Percentiles rank a stretch among this genome's conserved stretches.
Evolutionary conservation across 768 basidiomycete species (phyloP).

Genomic region (Mycena kentingensis): DNA sequence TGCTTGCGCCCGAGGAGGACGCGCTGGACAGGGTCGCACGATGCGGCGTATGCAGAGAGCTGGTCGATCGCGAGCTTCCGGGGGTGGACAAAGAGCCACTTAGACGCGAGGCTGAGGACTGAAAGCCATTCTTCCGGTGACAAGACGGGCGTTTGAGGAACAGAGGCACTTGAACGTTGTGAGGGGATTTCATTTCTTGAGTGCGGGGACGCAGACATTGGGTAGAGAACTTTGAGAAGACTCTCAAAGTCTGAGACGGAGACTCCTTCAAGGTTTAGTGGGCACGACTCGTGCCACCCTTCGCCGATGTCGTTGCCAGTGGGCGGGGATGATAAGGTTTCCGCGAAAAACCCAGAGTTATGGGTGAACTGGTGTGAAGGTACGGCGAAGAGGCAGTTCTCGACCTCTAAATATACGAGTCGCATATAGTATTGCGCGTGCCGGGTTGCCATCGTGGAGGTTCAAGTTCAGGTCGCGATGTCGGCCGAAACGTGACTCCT

Average conservation of each 20-base stretch:
- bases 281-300: slow-evolving; percentile 26
- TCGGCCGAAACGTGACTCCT: not conserved
- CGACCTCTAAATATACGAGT: slow-evolving; percentile 26
- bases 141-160: not conserved
- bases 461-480: too few relatives aligned
- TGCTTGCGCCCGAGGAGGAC: slow-evolving; percentile 6
- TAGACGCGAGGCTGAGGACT: slow-evolving; percentile 32
- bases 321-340: slow-evolving; percentile 29
- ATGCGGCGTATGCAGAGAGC: slow-evolving; percentile 6
- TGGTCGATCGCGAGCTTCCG: slow-evolving; percentile 27
- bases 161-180: too few relatives aligned
- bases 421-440: not conserved
- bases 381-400: slow-evolving; percentile 31
- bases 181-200: too few relatives aligned
- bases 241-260: slow-evolving; percentile 26
- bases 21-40: not conserved
- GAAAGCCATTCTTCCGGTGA: slow-evolving; percentile 29
- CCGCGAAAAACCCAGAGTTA: slow-evolving; percentile 29
- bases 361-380: slow-evolving; percentile 29
- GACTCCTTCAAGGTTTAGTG: slow-evolving; percentile 28
- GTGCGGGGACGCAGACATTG: slow-evolving; percentile 22
- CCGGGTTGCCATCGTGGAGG: too few relatives aligned
- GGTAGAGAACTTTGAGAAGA: slow-evolving; percentile 31
- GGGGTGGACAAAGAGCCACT: slow-evolving; percentile 32
- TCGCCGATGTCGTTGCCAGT: slow-evolving; percentile 15